These are phyloP conservation scores for Saccharata proteae DNA, from an alignment of 2,329 filamentous ascomycete species.

Conservation along the genomic window DNA sequence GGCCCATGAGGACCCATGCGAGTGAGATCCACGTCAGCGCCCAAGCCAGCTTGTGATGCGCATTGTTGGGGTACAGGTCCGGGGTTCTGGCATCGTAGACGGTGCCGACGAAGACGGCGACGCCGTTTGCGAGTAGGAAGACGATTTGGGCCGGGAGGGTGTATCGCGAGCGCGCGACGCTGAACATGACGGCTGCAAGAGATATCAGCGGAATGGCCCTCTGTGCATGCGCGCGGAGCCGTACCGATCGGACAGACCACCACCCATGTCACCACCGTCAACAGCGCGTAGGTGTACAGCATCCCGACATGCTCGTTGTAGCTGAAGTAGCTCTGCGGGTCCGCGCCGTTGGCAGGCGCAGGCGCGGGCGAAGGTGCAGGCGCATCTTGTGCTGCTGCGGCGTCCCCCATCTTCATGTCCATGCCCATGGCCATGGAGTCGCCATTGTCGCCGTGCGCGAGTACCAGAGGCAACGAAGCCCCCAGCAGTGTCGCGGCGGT, in stretches of 20 bases:
- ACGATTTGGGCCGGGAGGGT: slow-evolving; percentile 55
- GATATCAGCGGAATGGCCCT: slow-evolving; percentile 13
- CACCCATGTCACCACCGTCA: slow-evolving; percentile 63
- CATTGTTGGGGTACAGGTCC: slow-evolving; percentile 75
- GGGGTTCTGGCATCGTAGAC: slow-evolving; percentile 69
- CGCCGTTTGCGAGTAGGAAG: slow-evolving; percentile 31
- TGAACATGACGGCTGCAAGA: slow-evolving; percentile 66
- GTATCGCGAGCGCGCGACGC: slow-evolving; percentile 64
- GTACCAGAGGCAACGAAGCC: slow-evolving; percentile 25
- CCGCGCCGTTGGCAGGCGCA: slow-evolving; percentile 9
- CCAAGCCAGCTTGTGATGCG: slow-evolving; percentile 87
- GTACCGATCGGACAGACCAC: slow-evolving; percentile 60
- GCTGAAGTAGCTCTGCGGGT: slow-evolving; percentile 46
- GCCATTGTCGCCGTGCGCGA: slow-evolving; percentile 29
- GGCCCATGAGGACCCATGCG: slow-evolving; percentile 56
- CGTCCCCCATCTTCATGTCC: slow-evolving; percentile 13
- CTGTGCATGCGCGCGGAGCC: slow-evolving; percentile 19
- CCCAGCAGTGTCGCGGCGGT: slow-evolving; percentile 28
- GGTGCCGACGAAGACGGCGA: slow-evolving; percentile 27
- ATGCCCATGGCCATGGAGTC: slow-evolving; percentile 12
- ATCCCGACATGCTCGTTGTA: slow-evolving; percentile 40
- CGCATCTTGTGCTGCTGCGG: slow-evolving; percentile 2
- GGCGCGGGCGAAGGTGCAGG: slow-evolving; percentile 8
- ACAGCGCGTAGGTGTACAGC: slow-evolving; percentile 57
- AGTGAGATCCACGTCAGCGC: slow-evolving; percentile 59